Evolutionary conservation across 371 early-diverging fungal species (phyloP).

Genomic region (Choanephora cucurbitarum): DNA sequence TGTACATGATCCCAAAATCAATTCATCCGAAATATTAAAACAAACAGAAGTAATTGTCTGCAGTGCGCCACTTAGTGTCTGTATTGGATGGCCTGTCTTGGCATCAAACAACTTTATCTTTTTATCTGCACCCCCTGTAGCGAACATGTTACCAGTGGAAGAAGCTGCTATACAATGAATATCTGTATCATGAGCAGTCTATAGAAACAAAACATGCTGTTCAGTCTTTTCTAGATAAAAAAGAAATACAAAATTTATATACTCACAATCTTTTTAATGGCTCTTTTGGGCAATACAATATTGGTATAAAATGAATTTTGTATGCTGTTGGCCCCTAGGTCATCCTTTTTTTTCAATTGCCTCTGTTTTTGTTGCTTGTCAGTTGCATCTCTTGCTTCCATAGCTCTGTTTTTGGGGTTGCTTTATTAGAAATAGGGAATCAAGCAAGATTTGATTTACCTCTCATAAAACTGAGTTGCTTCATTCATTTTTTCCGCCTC

Average conservation of each 20-base stretch:
- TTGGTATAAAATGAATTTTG: slow-evolving; percentile 8
- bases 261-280: slow-evolving; percentile 20
- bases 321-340: slow-evolving; percentile 12
- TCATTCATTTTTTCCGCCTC: slow-evolving; percentile 94
- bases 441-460: slow-evolving; percentile 45
- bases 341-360: slow-evolving; percentile 23
- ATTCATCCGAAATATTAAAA: slow-evolving; percentile 78
- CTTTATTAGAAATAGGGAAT: background rate
- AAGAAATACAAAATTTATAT: background rate
- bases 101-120: slow-evolving; percentile 83
- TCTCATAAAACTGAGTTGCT: slow-evolving; percentile 83
- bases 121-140: slow-evolving; percentile 88
- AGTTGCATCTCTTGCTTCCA: slow-evolving; percentile 32
- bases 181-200: slow-evolving; percentile 75
- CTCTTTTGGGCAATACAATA: slow-evolving; percentile 21
- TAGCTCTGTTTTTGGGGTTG: too few relatives aligned
- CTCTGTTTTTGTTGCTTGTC: slow-evolving; percentile 13
- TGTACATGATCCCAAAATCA: slow-evolving; percentile 85
- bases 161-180: slow-evolving; percentile 82
- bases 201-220: slow-evolving; percentile 1
- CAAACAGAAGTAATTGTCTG: slow-evolving; percentile 83
- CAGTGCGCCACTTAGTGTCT: slow-evolving; percentile 81
- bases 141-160: slow-evolving; percentile 74
- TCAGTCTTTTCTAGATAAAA: background rate
- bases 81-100: slow-evolving; percentile 63